Evolutionary conservation across 257 asterid species (phyloP).

Genomic region (Lavandula angustifolia): DNA sequence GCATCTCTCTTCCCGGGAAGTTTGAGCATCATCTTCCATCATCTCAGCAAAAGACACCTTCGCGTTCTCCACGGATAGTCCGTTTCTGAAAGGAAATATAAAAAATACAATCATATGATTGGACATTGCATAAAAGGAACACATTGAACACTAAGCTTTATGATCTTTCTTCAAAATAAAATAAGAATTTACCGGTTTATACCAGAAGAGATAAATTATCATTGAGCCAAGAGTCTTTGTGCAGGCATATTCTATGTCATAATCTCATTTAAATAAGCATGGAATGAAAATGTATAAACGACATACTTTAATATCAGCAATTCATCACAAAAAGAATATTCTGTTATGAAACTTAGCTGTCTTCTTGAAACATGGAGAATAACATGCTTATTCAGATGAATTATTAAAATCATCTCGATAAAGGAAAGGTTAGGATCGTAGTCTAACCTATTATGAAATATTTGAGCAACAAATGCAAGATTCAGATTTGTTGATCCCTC

Average conservation of each 20-base stretch:
- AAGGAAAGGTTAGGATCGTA: neutral
- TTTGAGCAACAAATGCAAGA: constrained; percentile 97
- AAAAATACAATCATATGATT: neutral
- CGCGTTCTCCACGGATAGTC: constrained; percentile 61
- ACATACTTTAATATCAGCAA: neutral
- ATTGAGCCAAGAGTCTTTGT: neutral
- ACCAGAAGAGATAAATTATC: constrained; percentile 6
- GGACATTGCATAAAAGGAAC: neutral
- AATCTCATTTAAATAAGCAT: constrained; percentile 6
- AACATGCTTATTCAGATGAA: neutral
- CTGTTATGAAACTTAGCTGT: neutral
- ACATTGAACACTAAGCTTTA: constrained; percentile 1
- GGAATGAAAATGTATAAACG: neutral
- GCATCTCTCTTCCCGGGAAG: constrained; percentile 95
- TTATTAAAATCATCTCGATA: neutral
- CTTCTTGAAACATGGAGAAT: neutral
- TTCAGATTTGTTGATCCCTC: constrained; percentile 87
- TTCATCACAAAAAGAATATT: neutral
- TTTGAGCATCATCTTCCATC: constrained; percentile 91
- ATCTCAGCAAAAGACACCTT: constrained; percentile 73
- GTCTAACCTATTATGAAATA: constrained; percentile 82
- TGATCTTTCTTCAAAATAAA: constrained; percentile 5
- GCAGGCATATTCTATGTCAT: neutral
- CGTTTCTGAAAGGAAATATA: constrained; percentile 44
- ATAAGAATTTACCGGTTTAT: neutral